Percentiles rank a stretch among this genome's conserved stretches.
Conservation (phyloP, 768 basidiomycete species). For the Naganishia randhawae region DNA sequence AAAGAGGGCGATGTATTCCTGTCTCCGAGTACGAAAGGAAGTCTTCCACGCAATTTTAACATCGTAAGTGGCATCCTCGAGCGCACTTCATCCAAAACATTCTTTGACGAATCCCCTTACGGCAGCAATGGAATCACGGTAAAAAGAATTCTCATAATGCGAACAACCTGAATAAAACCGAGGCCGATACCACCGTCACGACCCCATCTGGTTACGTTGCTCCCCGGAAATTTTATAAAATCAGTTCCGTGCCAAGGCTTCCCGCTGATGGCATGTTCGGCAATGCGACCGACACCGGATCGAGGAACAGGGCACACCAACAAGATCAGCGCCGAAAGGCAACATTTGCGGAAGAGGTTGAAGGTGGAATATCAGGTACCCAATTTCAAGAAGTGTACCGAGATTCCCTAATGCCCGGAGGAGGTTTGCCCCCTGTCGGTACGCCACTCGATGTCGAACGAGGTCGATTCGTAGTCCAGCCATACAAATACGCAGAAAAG, state of each 20-base stretch:
- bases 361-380: slow-evolving; percentile 63
- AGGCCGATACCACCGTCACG: not conserved
- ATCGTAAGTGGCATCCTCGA: not conserved
- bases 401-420: slow-evolving; percentile 52
- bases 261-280: slow-evolving; percentile 49
- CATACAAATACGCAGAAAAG: slow-evolving; percentile 58
- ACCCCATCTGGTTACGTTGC: slow-evolving; percentile 74
- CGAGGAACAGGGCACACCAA: not conserved
- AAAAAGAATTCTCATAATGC: not conserved
- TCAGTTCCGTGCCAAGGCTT: slow-evolving; percentile 62
- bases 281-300: slow-evolving; percentile 57
- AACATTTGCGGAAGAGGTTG: slow-evolving; percentile 61
- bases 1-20: not conserved
- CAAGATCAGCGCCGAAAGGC: slow-evolving; percentile 50
- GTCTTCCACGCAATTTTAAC: not conserved
- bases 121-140: not conserved
- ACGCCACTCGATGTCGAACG: slow-evolving; percentile 55
- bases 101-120: not conserved
- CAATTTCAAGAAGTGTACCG: slow-evolving; percentile 70
- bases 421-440: slow-evolving; percentile 9
- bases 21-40: not conserved
- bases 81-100: not conserved
- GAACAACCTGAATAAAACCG: not conserved
- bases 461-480: slow-evolving; percentile 53
- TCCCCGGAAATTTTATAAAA: slow-evolving; percentile 73